phyloP scores from a whole-genome alignment of 306 rosid genomes.

The Rubus idaeus region DNA sequence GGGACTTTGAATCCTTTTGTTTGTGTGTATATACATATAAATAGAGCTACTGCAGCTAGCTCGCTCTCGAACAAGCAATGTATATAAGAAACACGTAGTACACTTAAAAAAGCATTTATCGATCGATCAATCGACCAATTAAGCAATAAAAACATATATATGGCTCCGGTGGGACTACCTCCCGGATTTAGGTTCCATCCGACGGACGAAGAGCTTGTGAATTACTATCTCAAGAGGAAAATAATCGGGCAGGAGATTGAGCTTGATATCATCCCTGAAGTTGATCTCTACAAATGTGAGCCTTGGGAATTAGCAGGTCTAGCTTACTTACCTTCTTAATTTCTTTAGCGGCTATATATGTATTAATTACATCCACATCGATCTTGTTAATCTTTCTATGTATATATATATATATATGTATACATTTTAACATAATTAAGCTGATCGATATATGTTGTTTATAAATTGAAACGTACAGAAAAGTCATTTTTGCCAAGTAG shows the following conservation, averaged over 20 bases:
- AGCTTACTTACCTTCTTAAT: background rate
- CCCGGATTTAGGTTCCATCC: slow-evolving; percentile 99
- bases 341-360: background rate
- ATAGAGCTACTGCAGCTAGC: background rate
- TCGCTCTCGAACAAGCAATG: background rate
- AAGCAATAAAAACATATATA: slow-evolving; percentile 8
- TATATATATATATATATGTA: background rate
- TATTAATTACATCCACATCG: background rate
- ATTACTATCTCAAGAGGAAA: slow-evolving; percentile 89
- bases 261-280: slow-evolving; percentile 96
- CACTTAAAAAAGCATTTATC: no score
- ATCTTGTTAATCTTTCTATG: background rate
- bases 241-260: slow-evolving; percentile 91
- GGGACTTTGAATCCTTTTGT: slow-evolving; percentile 57
- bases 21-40: slow-evolving; percentile 27
- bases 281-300: slow-evolving; percentile 99
- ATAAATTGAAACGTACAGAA: slow-evolving; percentile 40
- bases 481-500: slow-evolving; percentile 93
- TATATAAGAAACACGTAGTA: no score
- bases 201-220: slow-evolving; percentile 95
- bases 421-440: background rate
- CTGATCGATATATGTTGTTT: background rate
- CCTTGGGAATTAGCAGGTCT: slow-evolving; percentile 98
- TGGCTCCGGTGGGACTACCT: slow-evolving; percentile 98
- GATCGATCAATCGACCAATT: background rate